Base-by-base conservation (phyloP, 805 yeast genomes). In the Nakazawaea peltata region DNA sequence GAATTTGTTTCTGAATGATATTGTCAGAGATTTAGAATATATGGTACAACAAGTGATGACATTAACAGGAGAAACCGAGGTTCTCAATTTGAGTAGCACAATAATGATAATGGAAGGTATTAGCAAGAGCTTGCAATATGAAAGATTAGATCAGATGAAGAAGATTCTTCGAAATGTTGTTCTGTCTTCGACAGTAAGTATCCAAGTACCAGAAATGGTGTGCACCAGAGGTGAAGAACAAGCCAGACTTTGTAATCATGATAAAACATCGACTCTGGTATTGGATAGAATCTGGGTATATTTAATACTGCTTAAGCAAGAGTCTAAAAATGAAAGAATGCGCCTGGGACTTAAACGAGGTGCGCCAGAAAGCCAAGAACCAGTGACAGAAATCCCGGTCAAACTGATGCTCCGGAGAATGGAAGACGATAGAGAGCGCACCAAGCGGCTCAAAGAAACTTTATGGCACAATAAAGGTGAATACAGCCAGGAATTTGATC, bases 351-450 rank as follows among this genome's bases (percentile, higher is more conserved):
- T n/a, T n/a, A n/a, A n/a, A n/a, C n/a, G n/a, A n/a, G n/a, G n/a
- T n/a, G n/a, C n/a, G n/a, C n/a, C n/a, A n/a, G n/a, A n/a, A n/a
- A n/a, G n/a, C n/a, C n/a, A n/a, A n/a, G n/a, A n/a, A n/a, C n/a
- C n/a, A 49, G 51, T 54, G 56, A 17, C 19, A 11, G 24, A 35
- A 14, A 23, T 13, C 5, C 15, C 6, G 23, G n/a, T 14, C 4
- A 51, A 74, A 31, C 85, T 80, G 44, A 75, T 83, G 13, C 52
- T 86, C 13, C 68, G 74, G 25, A 63, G 97, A 41, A 86, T 90
- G 79, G 97, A 90, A 52, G 88, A 81, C 42, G 97, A 90, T 53
- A 65, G 98, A 45, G 98, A 90, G 53, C 65, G 95, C 30, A 87
- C 85, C 49, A 90, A 90, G 52, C 69, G 83, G 44, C 71, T 81